These are phyloP conservation scores for Tetrahymena malaccensis DNA, from an alignment of 73 alveolate genomes.

Conservation along the genomic window DNA sequence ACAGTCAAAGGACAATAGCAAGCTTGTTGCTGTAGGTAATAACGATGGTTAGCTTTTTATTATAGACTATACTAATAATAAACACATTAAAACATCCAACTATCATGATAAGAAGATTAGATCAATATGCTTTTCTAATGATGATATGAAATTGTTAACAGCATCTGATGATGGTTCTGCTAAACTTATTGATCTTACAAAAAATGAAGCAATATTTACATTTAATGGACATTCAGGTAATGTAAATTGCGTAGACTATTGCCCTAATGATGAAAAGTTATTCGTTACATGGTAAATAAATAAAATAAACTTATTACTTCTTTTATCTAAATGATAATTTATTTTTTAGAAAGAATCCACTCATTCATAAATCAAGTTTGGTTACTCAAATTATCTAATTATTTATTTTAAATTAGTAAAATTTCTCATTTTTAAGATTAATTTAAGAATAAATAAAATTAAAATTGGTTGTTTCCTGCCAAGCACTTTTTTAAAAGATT, in stretches of 20 bases:
- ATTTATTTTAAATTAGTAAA: no score
- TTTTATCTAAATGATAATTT: background rate
- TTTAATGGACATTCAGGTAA: background rate
- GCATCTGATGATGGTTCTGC: constrained; percentile 39
- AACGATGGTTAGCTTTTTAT: constrained; percentile 26
- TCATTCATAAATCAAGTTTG: no score
- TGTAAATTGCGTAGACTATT: constrained; percentile 23
- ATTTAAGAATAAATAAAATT: no score
- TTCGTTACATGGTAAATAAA: constrained; percentile 18
- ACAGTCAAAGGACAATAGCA: background rate
- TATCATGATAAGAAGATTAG: constrained; percentile 25
- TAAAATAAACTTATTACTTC: background rate
- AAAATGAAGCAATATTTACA: constrained; percentile 25
- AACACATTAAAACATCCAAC: background rate
- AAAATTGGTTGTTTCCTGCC: no score
- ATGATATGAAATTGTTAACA: constrained; percentile 12
- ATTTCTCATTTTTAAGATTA: no score
- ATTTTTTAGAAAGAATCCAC: no score
- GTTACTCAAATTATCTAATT: no score
- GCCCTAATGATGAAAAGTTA: constrained; percentile 34
- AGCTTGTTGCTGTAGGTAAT: constrained; percentile 17
- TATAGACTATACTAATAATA: constrained; percentile 9
- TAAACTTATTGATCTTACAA: constrained; percentile 14
- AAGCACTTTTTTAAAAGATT: no score
- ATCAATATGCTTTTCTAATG: constrained; percentile 12